Conservation (phyloP, 2,329 filamentous ascomycete genomes). For the Zymoseptoria crescenta region DNA sequence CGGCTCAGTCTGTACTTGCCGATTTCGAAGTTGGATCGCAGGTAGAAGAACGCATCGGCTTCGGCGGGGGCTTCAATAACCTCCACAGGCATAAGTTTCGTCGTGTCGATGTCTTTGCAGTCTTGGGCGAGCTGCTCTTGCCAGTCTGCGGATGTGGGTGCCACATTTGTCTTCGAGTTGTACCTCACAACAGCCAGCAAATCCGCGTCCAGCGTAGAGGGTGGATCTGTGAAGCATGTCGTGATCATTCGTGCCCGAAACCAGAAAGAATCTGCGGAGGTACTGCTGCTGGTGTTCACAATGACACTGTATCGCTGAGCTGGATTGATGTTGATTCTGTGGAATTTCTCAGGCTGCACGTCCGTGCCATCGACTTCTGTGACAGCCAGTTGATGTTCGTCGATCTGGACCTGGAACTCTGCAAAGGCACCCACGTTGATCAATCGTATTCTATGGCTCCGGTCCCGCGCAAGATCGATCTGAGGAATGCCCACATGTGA, state of each 20-base stretch:
- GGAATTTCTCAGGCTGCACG: constrained; percentile 48
- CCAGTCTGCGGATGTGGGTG: constrained; percentile 45
- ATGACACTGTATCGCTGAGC: constrained; percentile 64
- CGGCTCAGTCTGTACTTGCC: constrained; percentile 51
- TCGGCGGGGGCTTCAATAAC: constrained; percentile 36
- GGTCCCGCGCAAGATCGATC: constrained; percentile 34
- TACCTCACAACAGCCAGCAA: constrained; percentile 47
- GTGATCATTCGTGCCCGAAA: constrained; percentile 30
- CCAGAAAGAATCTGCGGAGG: constrained; percentile 31
- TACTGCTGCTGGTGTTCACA: constrained; percentile 45
- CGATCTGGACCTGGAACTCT: constrained; percentile 58
- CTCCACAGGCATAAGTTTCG: constrained; percentile 40
- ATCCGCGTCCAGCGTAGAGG: constrained; percentile 40
- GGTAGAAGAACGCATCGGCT: constrained; percentile 47
- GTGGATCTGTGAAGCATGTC: constrained; percentile 50
- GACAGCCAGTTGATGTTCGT: constrained; percentile 54
- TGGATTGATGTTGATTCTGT: constrained; percentile 55
- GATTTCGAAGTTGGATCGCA: constrained; percentile 54
- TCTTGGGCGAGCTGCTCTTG: constrained; percentile 40
- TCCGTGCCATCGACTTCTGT: constrained; percentile 61
- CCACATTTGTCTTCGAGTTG: constrained; percentile 4
- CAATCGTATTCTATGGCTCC: constrained; percentile 52
- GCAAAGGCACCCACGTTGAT: constrained; percentile 59
- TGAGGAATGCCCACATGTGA: constrained; percentile 22
- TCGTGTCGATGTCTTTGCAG: constrained; percentile 47